Conservation (phyloP, 768 basidiomycete species). For the Xerocomellus intermedius region DNA sequence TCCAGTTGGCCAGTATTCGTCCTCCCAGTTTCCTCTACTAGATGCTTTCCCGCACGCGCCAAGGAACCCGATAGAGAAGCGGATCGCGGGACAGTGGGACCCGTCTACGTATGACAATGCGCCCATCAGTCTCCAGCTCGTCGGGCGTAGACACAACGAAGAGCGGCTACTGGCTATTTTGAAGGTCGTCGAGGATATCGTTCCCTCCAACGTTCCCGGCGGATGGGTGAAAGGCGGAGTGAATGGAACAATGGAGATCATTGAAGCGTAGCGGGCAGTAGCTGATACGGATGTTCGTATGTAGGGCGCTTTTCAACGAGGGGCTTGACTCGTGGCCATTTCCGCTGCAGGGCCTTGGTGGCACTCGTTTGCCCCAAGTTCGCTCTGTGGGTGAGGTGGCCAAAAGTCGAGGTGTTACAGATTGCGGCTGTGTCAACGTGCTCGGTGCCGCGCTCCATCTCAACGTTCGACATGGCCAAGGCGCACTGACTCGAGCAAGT, state of each 20-base stretch:
- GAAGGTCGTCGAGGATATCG: slow-evolving; percentile 35
- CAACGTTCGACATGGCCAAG: neutral
- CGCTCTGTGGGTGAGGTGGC: slow-evolving; percentile 11
- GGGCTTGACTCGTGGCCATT: slow-evolving; percentile 12
- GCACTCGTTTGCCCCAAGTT: too few relatives aligned
- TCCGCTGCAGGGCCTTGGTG: slow-evolving; percentile 8
- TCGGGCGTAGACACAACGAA: slow-evolving; percentile 51
- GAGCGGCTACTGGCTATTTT: slow-evolving; percentile 48
- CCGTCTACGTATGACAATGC: slow-evolving; percentile 42
- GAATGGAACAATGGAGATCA: slow-evolving; percentile 12
- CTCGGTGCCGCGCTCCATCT: too few relatives aligned
- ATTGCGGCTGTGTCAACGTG: neutral
- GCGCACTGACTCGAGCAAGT: too few relatives aligned
- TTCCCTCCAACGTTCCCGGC: slow-evolving; percentile 18
- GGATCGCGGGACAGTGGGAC: slow-evolving; percentile 40
- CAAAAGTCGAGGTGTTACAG: slow-evolving; percentile 1
- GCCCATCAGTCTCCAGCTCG: slow-evolving; percentile 47
- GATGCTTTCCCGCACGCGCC: slow-evolving; percentile 19
- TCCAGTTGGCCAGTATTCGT: slow-evolving; percentile 40
- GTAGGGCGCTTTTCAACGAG: slow-evolving; percentile 3
- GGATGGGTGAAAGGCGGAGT: neutral
- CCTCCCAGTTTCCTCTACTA: slow-evolving; percentile 18
- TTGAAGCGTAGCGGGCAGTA: neutral
- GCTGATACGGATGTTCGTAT: neutral
- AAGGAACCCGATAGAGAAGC: slow-evolving; percentile 38